Percentiles rank a stretch among this genome's conserved stretches.
Conservation (phyloP, 23 red algal species). For the Gracilaria caudata region DNA sequence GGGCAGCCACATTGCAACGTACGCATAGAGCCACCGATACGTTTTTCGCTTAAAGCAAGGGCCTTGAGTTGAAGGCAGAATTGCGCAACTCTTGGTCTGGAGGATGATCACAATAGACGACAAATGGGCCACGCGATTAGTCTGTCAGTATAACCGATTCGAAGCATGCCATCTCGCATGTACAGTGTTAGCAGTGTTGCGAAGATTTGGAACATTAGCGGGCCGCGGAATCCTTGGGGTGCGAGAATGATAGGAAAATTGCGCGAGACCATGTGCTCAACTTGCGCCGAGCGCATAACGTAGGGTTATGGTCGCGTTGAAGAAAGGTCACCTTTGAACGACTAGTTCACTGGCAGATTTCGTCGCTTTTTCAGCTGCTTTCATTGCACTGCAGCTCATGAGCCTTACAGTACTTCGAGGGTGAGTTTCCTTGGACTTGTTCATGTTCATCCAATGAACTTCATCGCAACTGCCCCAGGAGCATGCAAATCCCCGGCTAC, state of each 20-base stretch:
- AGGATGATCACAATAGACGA: background rate
- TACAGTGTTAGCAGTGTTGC: background rate
- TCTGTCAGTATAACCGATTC: background rate
- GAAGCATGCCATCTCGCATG: background rate
- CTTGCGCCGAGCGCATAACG: too few relatives aligned
- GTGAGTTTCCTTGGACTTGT: too few relatives aligned
- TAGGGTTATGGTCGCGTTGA: too few relatives aligned
- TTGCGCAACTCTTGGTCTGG: conserved; percentile 31
- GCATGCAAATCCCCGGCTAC: too few relatives aligned
- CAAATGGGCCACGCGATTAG: background rate
- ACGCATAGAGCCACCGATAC: conserved; percentile 7
- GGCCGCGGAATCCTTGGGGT: background rate
- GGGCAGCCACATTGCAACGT: conserved; percentile 20
- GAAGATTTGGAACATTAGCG: background rate
- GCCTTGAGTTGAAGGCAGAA: conserved; percentile 21
- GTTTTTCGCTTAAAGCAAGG: background rate
- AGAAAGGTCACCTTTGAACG: too few relatives aligned
- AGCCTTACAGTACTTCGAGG: too few relatives aligned
- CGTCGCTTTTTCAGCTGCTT: too few relatives aligned
- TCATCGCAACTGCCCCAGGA: too few relatives aligned
- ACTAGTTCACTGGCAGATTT: too few relatives aligned
- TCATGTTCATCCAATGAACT: too few relatives aligned
- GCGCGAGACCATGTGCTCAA: conserved; percentile 14
- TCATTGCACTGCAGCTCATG: too few relatives aligned
- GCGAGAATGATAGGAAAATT: background rate